These are phyloP conservation scores for Leucogyrophana mollusca DNA, from an alignment of 768 basidiomycete species.

Conservation along the genomic window DNA sequence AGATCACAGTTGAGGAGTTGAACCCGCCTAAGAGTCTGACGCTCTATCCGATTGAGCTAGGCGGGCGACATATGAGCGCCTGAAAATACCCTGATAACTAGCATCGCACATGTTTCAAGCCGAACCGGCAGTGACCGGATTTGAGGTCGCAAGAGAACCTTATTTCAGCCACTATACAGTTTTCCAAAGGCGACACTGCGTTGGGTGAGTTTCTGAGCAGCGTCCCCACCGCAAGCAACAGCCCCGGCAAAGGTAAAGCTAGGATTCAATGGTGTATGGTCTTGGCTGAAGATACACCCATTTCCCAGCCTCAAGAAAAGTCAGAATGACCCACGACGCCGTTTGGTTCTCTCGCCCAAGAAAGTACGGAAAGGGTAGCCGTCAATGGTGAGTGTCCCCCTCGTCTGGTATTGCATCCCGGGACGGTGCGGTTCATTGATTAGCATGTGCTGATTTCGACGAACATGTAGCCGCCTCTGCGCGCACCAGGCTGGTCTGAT, in stretches of 20 bases:
- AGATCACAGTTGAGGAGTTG: no score
- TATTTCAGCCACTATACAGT: slow-evolving; percentile 14
- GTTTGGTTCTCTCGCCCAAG: slow-evolving; percentile 97
- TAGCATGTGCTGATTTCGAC: slow-evolving; percentile 10
- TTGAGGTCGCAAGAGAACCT: neutral
- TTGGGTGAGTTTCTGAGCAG: no score
- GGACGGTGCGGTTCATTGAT: slow-evolving; percentile 6
- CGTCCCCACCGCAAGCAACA: no score
- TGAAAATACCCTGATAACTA: no score
- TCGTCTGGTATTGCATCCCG: no score
- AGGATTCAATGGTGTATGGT: no score
- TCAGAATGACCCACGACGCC: slow-evolving; percentile 95
- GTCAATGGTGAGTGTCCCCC: slow-evolving; percentile 73
- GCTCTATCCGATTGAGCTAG: slow-evolving; percentile 56
- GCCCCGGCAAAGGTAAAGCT: no score
- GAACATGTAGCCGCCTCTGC: slow-evolving; percentile 77
- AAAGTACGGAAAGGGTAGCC: slow-evolving; percentile 93
- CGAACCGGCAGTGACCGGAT: neutral
- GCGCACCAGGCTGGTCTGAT: slow-evolving; percentile 98
- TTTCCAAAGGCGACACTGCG: slow-evolving; percentile 7
- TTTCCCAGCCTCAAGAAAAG: slow-evolving; percentile 6
- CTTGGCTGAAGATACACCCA: no score
- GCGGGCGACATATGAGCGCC: slow-evolving; percentile 28
- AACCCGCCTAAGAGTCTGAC: slow-evolving; percentile 57
- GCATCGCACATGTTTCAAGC: no score